Evolutionary conservation across 129 eudicot genomes (phyloP), one percentile per base, ranked within the genome.

Genomic region (Silybum marianum): DNA sequence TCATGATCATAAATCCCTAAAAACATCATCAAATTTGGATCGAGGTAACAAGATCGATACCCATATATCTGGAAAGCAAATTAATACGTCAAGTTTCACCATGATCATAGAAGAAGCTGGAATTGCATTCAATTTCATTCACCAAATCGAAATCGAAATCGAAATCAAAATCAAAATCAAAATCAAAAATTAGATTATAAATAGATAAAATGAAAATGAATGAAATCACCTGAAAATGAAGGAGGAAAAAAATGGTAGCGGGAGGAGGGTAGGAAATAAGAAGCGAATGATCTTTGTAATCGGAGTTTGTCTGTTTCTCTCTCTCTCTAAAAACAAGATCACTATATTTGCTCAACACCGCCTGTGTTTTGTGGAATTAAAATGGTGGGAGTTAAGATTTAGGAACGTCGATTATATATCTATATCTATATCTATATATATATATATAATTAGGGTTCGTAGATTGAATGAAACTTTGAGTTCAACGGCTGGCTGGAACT

Each of bases 241-340:
- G 85, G 85, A 82, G 85, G 83, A 80, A 80, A 78, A 72, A 72
- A 51, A 58, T 58, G 66, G 66, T 58, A 72, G 84, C 28, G 51
- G 24, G 85, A 76, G 81, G 63, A 78, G 71, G 85, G 77, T 82
- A 1, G 77, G 77, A 82, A 82, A 51, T 76, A 70, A 69, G 77
- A 69, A 76, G 81, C 77, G 81, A 71, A 71, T 82, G 81, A 82
- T 82, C 9, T 82, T 75, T 82, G 81, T 82, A 82, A 74, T n/a
- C 48, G 54, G 9, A 40, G n/a, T n/a, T n/a, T n/a, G n/a, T n/a
- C n/a, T n/a, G n/a, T n/a, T n/a, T 73, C 74, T 81, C 74, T 74
- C 80, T 81, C 84, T 63, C 73, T 72, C 84, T 44, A 38, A 38
- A 68, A 75, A 24, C 67, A 68, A 77, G 67, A 65, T 75, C 71